Conservation (phyloP, 208 protist genomes). For the Wallacemonas sp. region DNA sequence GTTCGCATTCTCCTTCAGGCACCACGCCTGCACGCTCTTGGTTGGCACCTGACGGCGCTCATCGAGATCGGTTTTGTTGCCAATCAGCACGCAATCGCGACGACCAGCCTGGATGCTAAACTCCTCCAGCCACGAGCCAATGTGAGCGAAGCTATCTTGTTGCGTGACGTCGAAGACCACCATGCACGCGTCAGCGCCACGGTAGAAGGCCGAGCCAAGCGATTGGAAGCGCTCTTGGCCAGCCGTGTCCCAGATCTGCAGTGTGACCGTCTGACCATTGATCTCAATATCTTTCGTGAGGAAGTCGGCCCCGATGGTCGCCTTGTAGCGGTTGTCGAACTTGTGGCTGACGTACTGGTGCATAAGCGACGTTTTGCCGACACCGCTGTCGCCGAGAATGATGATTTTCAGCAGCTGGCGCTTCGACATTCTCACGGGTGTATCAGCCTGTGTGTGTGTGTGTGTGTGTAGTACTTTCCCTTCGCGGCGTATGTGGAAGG, state of each 20-base stretch:
- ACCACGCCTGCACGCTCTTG: conserved; percentile 96
- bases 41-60: conserved; percentile 90
- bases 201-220: conserved; percentile 99
- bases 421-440: conserved; percentile 17
- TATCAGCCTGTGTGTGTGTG: neutral
- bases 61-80: conserved; percentile 99
- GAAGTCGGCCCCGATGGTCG: conserved; percentile 99
- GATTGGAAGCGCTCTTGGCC: conserved; percentile 99
- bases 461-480: neutral
- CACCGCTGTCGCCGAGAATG: conserved; percentile 92
- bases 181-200: conserved; percentile 98
- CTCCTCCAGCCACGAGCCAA: conserved; percentile 98
- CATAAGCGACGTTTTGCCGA: conserved; percentile 93
- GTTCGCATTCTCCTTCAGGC: conserved; percentile 82
- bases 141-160: conserved; percentile 82
- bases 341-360: conserved; percentile 90
- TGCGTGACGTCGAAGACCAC: conserved; percentile 91
- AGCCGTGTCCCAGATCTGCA: conserved; percentile 96
- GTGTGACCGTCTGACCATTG: conserved; percentile 95
- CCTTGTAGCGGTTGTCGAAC: conserved; percentile 98
- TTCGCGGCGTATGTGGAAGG: neutral
- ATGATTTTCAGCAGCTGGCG: conserved; percentile 94
- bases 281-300: conserved; percentile 97
- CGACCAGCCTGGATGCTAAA: conserved; percentile 96
- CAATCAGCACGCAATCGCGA: conserved; percentile 98